These are phyloP conservation scores for Balansia obtecta DNA, from an alignment of 2,329 filamentous ascomycete species.

Conservation along the genomic window DNA sequence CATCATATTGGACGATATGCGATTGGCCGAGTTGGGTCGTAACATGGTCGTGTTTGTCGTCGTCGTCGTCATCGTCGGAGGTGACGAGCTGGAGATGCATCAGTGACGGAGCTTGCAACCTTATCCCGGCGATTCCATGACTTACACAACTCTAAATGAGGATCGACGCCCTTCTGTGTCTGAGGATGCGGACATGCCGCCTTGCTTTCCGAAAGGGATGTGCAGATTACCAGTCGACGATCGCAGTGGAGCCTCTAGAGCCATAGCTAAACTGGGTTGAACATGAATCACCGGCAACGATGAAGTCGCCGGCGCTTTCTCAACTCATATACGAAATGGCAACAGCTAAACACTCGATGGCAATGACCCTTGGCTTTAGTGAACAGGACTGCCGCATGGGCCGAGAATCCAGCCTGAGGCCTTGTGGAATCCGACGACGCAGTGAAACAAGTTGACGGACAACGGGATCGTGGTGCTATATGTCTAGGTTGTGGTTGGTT, in stretches of 20 bases:
- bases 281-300: constrained; percentile 1
- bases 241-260: constrained; percentile 42
- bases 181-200: constrained; percentile 40
- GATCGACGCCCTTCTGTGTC: constrained; percentile 37
- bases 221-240: constrained; percentile 43
- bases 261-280: constrained; percentile 14
- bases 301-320: neutral
- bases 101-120: constrained; percentile 6
- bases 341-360: neutral
- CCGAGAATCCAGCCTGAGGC: neutral
- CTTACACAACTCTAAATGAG: constrained; percentile 41
- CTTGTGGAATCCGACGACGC: neutral
- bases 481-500: constrained; percentile 10
- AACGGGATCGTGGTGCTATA: constrained; percentile 4
- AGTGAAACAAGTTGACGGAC: neutral
- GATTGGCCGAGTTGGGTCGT: constrained; percentile 37
- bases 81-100: constrained; percentile 20
- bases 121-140: neutral
- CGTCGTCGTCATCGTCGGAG: too few relatives aligned
- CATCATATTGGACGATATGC: constrained; percentile 38
- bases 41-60: constrained; percentile 34
- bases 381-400: constrained; percentile 4
- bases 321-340: neutral
- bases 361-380: constrained; percentile 13
- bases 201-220: constrained; percentile 29